These are phyloP conservation scores for Macadamia integrifolia DNA, from an alignment of 164 flowering plant species.

Conservation along the genomic window DNA sequence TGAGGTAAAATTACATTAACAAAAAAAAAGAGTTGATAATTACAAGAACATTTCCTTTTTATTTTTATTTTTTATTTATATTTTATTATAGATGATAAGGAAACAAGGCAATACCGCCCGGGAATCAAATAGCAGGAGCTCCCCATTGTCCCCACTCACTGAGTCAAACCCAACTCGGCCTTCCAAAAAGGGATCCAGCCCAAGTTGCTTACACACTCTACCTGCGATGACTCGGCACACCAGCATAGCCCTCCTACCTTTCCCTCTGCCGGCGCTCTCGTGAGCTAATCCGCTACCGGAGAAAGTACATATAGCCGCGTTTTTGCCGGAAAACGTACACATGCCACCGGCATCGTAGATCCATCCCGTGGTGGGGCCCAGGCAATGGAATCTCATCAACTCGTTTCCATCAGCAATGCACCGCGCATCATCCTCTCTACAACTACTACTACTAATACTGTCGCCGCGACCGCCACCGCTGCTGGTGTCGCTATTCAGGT, in stretches of 20 bases:
- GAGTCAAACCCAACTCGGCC: slow-evolving; percentile 71
- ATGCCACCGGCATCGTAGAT: slow-evolving; percentile 32
- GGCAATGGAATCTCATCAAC: slow-evolving; percentile 82
- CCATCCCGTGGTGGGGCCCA: slow-evolving; percentile 48
- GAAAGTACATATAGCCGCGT: slow-evolving; percentile 55
- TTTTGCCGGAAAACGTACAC: slow-evolving; percentile 48
- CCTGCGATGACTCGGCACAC: slow-evolving; percentile 97
- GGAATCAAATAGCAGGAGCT: slow-evolving; percentile 76
- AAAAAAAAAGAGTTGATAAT: background rate
- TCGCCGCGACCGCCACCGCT: background rate
- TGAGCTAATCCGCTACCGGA: slow-evolving; percentile 82
- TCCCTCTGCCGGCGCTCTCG: slow-evolving; percentile 72
- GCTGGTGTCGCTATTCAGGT: slow-evolving; percentile 11
- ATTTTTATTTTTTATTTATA: background rate
- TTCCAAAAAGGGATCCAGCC: slow-evolving; percentile 35
- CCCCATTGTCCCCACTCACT: slow-evolving; percentile 66
- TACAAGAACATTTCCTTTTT: background rate
- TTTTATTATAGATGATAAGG: slow-evolving; percentile 74
- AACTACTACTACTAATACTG: too few species aligned
- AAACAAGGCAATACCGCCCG: slow-evolving; percentile 95
- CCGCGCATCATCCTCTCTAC: slow-evolving; percentile 50
- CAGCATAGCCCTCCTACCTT: slow-evolving; percentile 80
- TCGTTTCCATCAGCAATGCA: slow-evolving; percentile 98
- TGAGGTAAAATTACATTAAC: background rate
- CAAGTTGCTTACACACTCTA: slow-evolving; percentile 49